These are phyloP conservation scores for Plasmodium adleri DNA, from an alignment of 169 alveolate genomes.

Conservation along the genomic window DNA sequence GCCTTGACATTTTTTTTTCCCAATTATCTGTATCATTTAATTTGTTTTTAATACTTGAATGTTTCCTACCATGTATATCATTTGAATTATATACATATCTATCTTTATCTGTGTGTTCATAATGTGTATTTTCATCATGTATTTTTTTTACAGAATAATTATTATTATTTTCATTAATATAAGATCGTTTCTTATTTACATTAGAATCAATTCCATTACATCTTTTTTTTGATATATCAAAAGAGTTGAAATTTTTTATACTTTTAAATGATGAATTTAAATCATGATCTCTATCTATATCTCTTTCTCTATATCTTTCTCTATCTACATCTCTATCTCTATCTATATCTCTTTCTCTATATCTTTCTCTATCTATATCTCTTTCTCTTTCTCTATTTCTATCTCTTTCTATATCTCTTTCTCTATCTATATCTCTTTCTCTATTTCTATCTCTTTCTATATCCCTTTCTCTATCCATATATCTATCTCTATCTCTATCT, in stretches of 20 bases:
- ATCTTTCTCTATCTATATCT: slow-evolving; percentile 11
- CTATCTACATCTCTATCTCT: slow-evolving; percentile 7
- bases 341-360: slow-evolving; percentile 10
- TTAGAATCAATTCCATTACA: slow-evolving; percentile 30
- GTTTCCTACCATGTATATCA: slow-evolving; percentile 30
- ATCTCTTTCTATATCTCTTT: slow-evolving; percentile 25
- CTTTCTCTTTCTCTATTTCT: background rate
- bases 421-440: slow-evolving; percentile 17
- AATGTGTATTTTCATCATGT: slow-evolving; percentile 17
- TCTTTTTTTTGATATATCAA: slow-evolving; percentile 13
- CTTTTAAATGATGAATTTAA: background rate
- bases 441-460: slow-evolving; percentile 7
- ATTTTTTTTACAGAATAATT: slow-evolving; percentile 22
- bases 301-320: background rate
- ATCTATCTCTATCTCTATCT: slow-evolving; percentile 22
- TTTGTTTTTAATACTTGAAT: slow-evolving; percentile 15
- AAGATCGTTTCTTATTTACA: slow-evolving; percentile 15
- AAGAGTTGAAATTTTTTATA: background rate
- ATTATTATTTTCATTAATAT: slow-evolving; percentile 33
- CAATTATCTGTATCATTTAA: slow-evolving; percentile 56
- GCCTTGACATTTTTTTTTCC: slow-evolving; percentile 74
- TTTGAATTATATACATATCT: slow-evolving; percentile 24
- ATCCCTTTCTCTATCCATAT: background rate
- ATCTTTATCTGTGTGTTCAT: slow-evolving; percentile 19
- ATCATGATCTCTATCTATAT: slow-evolving; percentile 22